Evolutionary conservation across 805 yeast genomes (phyloP), one percentile per base, ranked within the genome.

Genomic region (Schwanniomyces occidentalis): DNA sequence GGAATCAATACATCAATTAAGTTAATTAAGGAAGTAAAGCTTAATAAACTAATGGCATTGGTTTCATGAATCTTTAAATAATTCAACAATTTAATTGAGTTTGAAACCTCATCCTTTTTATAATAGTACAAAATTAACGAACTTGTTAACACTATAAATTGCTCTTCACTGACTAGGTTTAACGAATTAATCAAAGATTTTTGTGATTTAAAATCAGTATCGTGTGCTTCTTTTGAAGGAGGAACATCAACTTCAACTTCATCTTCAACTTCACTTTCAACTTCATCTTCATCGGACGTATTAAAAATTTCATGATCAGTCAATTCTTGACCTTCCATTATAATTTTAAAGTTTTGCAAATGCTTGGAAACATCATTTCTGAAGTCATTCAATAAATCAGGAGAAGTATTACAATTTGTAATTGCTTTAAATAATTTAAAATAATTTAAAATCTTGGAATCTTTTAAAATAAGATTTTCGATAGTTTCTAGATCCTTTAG

Each of bases 121-220:
- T 41, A 38, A 40, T 53, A 60, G 37, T 48, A 52, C 4, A 48
- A 29, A 5, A 58, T 45, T 22, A 62, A 44, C 6, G 63, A 49
- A n/a, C 56, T 37, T 1, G 53, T 42, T 29, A 65, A 45, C 1
- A 61, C 53, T n/a, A 61, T 51, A 28, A 54, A 59, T 35, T 63
- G 61, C 29, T 65, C 71, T 27, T 58, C 61, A 12, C 43, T 47
- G 13, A 66, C 46, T 24, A 67, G 46, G 38, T 59, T 58, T 31
- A 66, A 48, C 4, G 67, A 52, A 12, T 48, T 31, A 4, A 65
- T 52, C 16, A 64, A 46, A 6, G 56, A 41, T 36, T 47, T 53
- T 30, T 52, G 48, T 6, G 29, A 16, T 14, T 32, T 20, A 9
- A 27, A 16, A n/a, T n/a, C n/a, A n/a, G n/a, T n/a, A n/a, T n/a